Conservation (phyloP, 495 filamentous ascomycete genomes). For the Daldinia childiae region DNA sequence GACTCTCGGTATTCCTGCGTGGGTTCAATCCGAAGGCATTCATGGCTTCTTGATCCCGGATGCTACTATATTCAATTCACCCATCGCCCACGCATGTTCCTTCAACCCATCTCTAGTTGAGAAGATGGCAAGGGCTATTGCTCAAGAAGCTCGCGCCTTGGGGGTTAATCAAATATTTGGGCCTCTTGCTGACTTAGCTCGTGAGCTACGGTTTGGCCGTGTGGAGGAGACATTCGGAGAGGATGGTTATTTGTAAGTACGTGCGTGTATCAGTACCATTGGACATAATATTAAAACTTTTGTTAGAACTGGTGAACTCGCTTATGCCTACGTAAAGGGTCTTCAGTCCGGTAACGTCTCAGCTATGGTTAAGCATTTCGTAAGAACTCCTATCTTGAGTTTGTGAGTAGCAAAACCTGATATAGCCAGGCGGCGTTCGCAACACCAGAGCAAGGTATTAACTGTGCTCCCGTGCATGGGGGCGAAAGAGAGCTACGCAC, state of each 20-base stretch:
- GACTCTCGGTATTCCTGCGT: constrained; percentile 71
- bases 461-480: constrained; percentile 73
- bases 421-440: constrained; percentile 61
- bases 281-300: background rate
- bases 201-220: constrained; percentile 73
- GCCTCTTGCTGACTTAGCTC: constrained; percentile 71
- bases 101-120: constrained; percentile 67
- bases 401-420: background rate
- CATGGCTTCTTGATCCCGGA: constrained; percentile 75
- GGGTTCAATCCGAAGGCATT: constrained; percentile 76
- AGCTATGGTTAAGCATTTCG: constrained; percentile 76
- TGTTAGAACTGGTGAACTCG: constrained; percentile 59
- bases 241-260: constrained; percentile 64
- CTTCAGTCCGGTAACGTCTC: constrained; percentile 70
- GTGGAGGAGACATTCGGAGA: constrained; percentile 77
- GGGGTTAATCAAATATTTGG: constrained; percentile 76
- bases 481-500: constrained; percentile 72
- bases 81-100: constrained; percentile 73
- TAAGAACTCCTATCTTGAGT: constrained; percentile 19
- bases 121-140: constrained; percentile 70
- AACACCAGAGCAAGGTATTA: constrained; percentile 73
- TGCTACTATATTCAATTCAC: constrained; percentile 79
- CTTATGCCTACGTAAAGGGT: constrained; percentile 67
- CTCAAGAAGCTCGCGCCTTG: constrained; percentile 67
- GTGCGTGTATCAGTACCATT: background rate